These are phyloP conservation scores for Coemansia sp. DNA, from an alignment of 192 early-diverging fungal genomes.

Conservation along the genomic window DNA sequence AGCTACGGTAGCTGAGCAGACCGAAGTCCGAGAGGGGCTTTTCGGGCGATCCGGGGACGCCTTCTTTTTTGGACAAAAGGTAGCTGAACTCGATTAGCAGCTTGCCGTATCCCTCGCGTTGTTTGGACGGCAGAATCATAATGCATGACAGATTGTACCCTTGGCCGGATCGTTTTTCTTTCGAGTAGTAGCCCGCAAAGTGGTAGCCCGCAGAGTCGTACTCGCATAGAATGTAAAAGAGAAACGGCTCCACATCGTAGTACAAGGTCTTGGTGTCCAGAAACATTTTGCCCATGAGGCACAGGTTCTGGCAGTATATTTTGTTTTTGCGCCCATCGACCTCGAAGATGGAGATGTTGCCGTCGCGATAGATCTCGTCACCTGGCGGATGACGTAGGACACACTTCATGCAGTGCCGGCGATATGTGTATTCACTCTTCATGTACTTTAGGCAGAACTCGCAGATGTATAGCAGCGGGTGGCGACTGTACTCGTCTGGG, in stretches of 20 bases:
- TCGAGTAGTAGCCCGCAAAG: slow-evolving; percentile 97
- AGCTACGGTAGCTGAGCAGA: slow-evolving; percentile 80
- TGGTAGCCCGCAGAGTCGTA: slow-evolving; percentile 71
- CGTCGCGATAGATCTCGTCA: slow-evolving; percentile 93
- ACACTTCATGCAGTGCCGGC: slow-evolving; percentile 87
- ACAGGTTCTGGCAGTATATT: slow-evolving; percentile 97
- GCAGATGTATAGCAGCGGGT: slow-evolving; percentile 81
- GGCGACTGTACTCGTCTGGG: slow-evolving; percentile 92
- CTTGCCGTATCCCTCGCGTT: slow-evolving; percentile 90
- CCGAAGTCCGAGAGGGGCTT: slow-evolving; percentile 90
- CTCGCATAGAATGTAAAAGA: slow-evolving; percentile 92
- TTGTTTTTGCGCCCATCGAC: slow-evolving; percentile 97
- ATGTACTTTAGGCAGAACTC: slow-evolving; percentile 98
- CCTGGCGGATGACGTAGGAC: slow-evolving; percentile 83
- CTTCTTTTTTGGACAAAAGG: slow-evolving; percentile 73
- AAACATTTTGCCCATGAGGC: slow-evolving; percentile 95
- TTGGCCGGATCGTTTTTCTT: slow-evolving; percentile 85
- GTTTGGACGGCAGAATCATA: slow-evolving; percentile 81
- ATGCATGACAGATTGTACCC: slow-evolving; percentile 96
- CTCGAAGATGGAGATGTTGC: slow-evolving; percentile 87
- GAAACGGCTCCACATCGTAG: slow-evolving; percentile 96
- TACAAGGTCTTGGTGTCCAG: slow-evolving; percentile 96
- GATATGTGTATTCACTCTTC: slow-evolving; percentile 82
- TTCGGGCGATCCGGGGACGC: slow-evolving; percentile 83
- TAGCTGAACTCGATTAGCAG: slow-evolving; percentile 93